Conservation (phyloP, 768 basidiomycete species). For the Fomitopsis pulvina region DNA sequence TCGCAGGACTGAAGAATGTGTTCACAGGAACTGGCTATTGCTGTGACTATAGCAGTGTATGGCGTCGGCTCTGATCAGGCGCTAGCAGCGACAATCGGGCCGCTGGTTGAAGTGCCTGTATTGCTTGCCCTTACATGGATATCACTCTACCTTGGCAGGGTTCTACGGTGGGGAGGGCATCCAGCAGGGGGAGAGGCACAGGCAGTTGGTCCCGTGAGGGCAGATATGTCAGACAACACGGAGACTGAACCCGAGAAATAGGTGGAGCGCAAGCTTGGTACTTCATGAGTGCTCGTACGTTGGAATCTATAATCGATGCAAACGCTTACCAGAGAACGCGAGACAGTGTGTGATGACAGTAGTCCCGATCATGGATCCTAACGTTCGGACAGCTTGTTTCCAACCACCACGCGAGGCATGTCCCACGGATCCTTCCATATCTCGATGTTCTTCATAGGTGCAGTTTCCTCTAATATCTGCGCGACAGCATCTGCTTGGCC, state of each 20-base stretch:
- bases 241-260: too few relatives aligned
- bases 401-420: slow-evolving; percentile 65
- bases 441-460: slow-evolving; percentile 41
- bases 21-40: slow-evolving; percentile 71
- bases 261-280: too few relatives aligned
- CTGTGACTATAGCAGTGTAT: slow-evolving; percentile 71
- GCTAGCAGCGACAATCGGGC: slow-evolving; percentile 74
- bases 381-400: not conserved
- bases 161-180: slow-evolving; percentile 7
- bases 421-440: slow-evolving; percentile 83
- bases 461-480: slow-evolving; percentile 45
- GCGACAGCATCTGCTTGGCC: slow-evolving; percentile 62
- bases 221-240: not conserved
- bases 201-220: not conserved
- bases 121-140: slow-evolving; percentile 64
- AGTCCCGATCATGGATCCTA: too few relatives aligned
- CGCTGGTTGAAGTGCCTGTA: slow-evolving; percentile 76
- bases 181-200: not conserved
- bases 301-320: too few relatives aligned
- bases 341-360: too few relatives aligned
- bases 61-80: slow-evolving; percentile 76
- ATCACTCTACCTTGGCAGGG: slow-evolving; percentile 30
- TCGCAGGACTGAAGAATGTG: too few relatives aligned
- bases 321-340: too few relatives aligned
- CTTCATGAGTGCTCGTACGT: too few relatives aligned